These are phyloP conservation scores for Aristolochia fimbriata DNA, from an alignment of 164 flowering plant species.

Conservation along the genomic window DNA sequence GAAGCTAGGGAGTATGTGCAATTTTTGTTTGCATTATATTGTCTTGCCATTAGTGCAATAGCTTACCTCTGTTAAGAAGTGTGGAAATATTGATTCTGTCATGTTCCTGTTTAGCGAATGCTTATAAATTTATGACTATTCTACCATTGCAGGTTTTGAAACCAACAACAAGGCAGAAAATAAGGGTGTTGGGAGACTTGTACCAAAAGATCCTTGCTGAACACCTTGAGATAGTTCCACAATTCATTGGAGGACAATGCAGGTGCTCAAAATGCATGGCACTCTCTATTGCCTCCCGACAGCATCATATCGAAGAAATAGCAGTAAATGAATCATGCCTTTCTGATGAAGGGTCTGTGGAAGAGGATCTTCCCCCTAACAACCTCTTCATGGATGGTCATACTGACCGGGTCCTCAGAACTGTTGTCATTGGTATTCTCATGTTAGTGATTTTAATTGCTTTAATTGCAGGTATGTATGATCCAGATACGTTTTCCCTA, in stretches of 20 bases:
- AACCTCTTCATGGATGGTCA: constrained; percentile 12
- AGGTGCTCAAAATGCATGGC: constrained; percentile 32
- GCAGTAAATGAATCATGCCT: constrained; percentile 3
- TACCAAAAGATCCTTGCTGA: constrained; percentile 35
- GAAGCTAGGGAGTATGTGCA: too few species aligned
- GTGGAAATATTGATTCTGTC: too few species aligned
- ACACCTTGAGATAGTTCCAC: constrained; percentile 34
- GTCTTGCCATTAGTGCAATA: too few species aligned
- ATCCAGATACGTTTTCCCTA: constrained; percentile 22
- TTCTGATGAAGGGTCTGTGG: constrained; percentile 9
- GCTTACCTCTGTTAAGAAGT: too few species aligned
- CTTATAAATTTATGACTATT: neutral
- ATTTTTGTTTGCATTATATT: too few species aligned
- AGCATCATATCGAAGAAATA: constrained; percentile 3
- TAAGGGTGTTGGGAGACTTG: constrained; percentile 39
- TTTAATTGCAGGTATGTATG: constrained; percentile 36
- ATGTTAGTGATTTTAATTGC: constrained; percentile 55
- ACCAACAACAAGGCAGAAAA: constrained; percentile 40
- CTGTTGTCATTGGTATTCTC: constrained; percentile 50
- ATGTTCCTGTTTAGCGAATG: too few species aligned
- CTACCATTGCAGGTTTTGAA: constrained; percentile 35
- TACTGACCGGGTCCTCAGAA: constrained; percentile 43
- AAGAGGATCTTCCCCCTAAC: constrained; percentile 1
- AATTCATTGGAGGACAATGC: constrained; percentile 58
- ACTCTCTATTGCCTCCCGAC: neutral